Evolutionary conservation across 1,139 yeast genomes (phyloP).

Genomic region (Hansenula sp.): DNA sequence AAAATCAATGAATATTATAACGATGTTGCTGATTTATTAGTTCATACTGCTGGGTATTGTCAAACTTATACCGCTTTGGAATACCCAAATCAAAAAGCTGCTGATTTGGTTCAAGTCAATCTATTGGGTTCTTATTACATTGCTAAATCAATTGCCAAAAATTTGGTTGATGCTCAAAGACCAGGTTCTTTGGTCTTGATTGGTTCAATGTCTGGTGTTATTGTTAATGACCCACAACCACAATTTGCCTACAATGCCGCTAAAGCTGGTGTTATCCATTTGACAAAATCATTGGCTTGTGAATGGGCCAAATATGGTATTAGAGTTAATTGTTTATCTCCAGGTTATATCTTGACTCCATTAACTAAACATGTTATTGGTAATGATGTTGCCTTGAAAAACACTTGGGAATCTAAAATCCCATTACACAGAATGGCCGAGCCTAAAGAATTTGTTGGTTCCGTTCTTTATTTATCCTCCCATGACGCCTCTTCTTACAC

Average conservation of each 20-base stretch:
- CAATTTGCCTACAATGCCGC: slow-evolving; percentile 86
- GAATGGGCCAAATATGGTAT: slow-evolving; percentile 82
- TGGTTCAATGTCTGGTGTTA: slow-evolving; percentile 84
- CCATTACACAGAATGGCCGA: slow-evolving; percentile 81
- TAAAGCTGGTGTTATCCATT: slow-evolving; percentile 81
- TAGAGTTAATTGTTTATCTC: slow-evolving; percentile 76
- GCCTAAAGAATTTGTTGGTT: slow-evolving; percentile 79
- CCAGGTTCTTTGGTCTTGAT: slow-evolving; percentile 71
- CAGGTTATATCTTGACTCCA: slow-evolving; percentile 76
- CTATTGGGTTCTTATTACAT: slow-evolving; percentile 75
- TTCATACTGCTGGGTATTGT: slow-evolving; percentile 84
- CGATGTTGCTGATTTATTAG: slow-evolving; percentile 54
- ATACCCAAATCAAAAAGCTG: slow-evolving; percentile 70
- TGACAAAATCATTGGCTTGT: slow-evolving; percentile 71
- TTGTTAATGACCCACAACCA: slow-evolving; percentile 79
- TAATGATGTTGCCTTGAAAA: slow-evolving; percentile 45
- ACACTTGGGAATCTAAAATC: slow-evolving; percentile 59
- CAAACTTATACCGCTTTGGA: slow-evolving; percentile 76
- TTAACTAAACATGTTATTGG: slow-evolving; percentile 55
- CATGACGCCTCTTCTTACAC: slow-evolving; percentile 72
- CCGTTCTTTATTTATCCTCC: slow-evolving; percentile 74
- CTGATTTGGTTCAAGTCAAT: slow-evolving; percentile 66
- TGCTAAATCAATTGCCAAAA: slow-evolving; percentile 60
- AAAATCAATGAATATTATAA: slow-evolving; percentile 50
- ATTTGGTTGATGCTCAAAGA: slow-evolving; percentile 47